phyloP scores from a whole-genome alignment of 139 green algal species.

The Micromonas pusilla region DNA sequence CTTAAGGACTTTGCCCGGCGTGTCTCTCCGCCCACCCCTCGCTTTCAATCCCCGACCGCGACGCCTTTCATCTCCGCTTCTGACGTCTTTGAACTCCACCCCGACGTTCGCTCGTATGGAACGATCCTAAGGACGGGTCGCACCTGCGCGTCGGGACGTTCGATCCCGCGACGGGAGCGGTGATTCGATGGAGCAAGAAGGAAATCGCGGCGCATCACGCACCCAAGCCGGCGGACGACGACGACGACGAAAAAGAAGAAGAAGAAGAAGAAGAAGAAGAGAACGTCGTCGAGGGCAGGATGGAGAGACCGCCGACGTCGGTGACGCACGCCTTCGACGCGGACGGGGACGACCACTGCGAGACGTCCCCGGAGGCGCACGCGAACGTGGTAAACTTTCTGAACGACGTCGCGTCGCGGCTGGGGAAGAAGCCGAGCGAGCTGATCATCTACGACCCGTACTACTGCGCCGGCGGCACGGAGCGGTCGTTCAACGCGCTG shows the following conservation, averaged over 20 bases:
- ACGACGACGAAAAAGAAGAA: neutral
- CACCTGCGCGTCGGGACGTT: constrained; percentile 29
- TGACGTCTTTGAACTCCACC: too few species aligned
- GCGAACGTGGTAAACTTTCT: constrained; percentile 28
- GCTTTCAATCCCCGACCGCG: too few species aligned
- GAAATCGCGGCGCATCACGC: neutral
- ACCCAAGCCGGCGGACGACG: neutral
- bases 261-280: neutral
- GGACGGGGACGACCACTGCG: constrained; percentile 36
- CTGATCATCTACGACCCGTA: constrained; percentile 39
- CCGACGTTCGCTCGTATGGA: too few species aligned
- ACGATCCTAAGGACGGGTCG: neutral
- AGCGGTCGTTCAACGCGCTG: constrained; percentile 1
- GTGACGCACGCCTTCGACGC: constrained; percentile 29
- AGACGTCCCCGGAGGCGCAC: constrained; percentile 36
- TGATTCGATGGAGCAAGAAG: neutral
- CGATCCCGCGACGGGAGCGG: neutral
- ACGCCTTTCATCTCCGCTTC: too few species aligned
- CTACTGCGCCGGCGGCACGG: constrained; percentile 30
- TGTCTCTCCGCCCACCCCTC: too few species aligned
- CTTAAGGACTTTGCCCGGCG: too few species aligned
- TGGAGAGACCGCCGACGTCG: neutral
- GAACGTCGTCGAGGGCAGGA: neutral
- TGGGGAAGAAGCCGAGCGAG: constrained; percentile 26
- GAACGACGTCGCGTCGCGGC: neutral